Conservation (phyloP, 2,329 filamentous ascomycete species). For the Cylindrodendrum hubeiense region DNA sequence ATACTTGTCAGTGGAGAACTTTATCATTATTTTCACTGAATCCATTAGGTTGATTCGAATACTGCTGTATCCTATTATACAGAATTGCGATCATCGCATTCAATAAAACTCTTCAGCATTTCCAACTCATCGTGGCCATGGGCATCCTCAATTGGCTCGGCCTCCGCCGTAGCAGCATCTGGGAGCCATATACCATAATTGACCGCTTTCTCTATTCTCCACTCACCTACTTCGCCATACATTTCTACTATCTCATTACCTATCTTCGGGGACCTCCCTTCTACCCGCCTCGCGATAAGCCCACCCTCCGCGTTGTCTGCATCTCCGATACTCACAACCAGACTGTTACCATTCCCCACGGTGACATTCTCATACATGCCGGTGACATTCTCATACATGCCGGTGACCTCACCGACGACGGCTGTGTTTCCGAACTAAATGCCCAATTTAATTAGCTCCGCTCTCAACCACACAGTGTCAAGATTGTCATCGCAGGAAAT, state of each 20-base stretch:
- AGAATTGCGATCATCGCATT: too few species aligned
- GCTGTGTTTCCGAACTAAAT: slow-evolving; percentile 81
- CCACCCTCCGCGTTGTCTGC: slow-evolving; percentile 81
- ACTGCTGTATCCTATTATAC: too few species aligned
- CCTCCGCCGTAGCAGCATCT: slow-evolving; percentile 60
- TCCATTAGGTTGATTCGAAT: too few species aligned
- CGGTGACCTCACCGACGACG: slow-evolving; percentile 84
- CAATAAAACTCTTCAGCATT: too few species aligned
- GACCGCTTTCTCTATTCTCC: slow-evolving; percentile 78
- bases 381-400: slow-evolving; percentile 92
- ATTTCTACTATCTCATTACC: slow-evolving; percentile 74
- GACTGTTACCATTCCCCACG: slow-evolving; percentile 72
- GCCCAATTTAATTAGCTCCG: slow-evolving; percentile 86
- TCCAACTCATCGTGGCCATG: too few species aligned
- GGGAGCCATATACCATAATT: slow-evolving; percentile 65
- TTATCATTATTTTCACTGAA: too few species aligned
- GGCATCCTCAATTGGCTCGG: slow-evolving; percentile 58
- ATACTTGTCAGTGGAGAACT: too few species aligned
- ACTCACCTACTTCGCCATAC: slow-evolving; percentile 71
- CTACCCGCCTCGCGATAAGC: slow-evolving; percentile 65
- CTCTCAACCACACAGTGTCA: slow-evolving; percentile 79
- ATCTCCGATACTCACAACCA: slow-evolving; percentile 89
- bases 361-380: too few species aligned
- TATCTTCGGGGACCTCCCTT: slow-evolving; percentile 76
- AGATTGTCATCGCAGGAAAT: slow-evolving; percentile 87